A percentile compares a stretch with the other conserved stretches of the same genome.
These are phyloP conservation scores for Mycena galericulata DNA, from an alignment of 768 basidiomycete genomes.

Conservation along the genomic window DNA sequence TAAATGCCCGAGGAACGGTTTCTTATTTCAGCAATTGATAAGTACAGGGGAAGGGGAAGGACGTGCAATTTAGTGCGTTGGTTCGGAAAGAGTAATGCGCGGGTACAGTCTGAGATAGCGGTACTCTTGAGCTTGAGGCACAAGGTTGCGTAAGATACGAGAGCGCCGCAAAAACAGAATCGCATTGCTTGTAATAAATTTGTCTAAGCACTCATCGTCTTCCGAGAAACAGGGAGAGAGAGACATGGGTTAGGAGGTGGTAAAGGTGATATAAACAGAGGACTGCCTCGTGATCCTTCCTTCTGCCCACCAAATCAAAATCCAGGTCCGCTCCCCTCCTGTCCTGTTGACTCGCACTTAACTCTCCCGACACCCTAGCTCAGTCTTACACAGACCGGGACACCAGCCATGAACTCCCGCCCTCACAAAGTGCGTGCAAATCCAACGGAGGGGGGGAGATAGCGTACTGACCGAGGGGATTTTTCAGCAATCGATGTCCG, in stretches of 20 bases:
- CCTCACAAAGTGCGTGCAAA: constrained; percentile 70
- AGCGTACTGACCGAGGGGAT: constrained; percentile 6
- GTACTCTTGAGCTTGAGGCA: no score
- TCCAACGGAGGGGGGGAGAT: not conserved
- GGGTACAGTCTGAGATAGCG: no score
- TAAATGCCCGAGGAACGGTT: no score
- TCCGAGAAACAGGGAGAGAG: not conserved
- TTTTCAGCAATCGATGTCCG: constrained; percentile 90
- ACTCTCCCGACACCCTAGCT: constrained; percentile 26
- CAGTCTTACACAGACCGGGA: constrained; percentile 34
- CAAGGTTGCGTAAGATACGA: no score
- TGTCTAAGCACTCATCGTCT: no score
- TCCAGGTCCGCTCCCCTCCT: constrained; percentile 33
- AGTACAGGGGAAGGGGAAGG: no score
- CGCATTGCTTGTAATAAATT: no score
- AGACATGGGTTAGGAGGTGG: not conserved
- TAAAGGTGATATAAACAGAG: not conserved
- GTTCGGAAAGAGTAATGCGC: no score
- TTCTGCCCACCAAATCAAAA: constrained; percentile 29
- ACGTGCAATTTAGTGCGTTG: no score
- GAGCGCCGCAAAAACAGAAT: no score
- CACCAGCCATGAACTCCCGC: constrained; percentile 72
- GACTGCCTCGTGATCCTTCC: constrained; percentile 13
- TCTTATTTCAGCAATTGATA: no score
- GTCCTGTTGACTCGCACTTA: constrained; percentile 34